Base-by-base conservation (phyloP, 1,139 yeast genomes). In the Debaryomyces udenii region DNA sequence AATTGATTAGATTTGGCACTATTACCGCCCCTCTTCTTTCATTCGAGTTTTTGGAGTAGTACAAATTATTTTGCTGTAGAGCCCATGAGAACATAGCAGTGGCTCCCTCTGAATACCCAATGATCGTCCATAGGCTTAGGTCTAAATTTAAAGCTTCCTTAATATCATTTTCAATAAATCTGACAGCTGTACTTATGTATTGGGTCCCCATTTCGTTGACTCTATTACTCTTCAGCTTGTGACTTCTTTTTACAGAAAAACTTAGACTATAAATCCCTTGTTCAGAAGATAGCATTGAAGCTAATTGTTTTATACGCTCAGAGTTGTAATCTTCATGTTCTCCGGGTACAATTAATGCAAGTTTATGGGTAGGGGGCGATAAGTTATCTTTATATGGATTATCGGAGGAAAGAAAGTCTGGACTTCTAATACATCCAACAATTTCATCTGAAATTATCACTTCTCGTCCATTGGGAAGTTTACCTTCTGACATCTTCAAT, bases 181-280 rank as follows among this genome's bases (percentile, higher is more conserved):
- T 74, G 30, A 75, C 73, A 31, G 79, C 74, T 1, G 69, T 62
- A 42, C 77, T 80, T 35, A 89, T 68, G 58, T 89, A 96, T 31
- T 78, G 82, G 0, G 93, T 93, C 6, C 37, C 44, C 2, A 49
- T 41, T 0, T 56, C 55, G 40, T 72, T 67, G 5, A 57, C 68
- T 28, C 35, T 20, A 43, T 74, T 76, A 22, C 78, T 83, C 23
- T 77, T 83, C 3, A 95, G 86, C 44, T 76, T 78, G 1, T 97
- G 97, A 60, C 94, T 83, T 6, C 86, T 87, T 44, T 96, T 70
- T 53, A 91, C 89, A 59, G 90, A 97, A 50, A 90, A 82, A 50
- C 97, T 66, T 38, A 86, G 70, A 1, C 83, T 75, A 57, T 74
- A 79, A 38, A 80, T 66, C 0, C 94, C 95, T 46, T 76, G 61